Percentiles rank a stretch among this genome's conserved stretches.
Conservation (phyloP, 805 yeast genomes). For the Starmera pachycereana region DNA sequence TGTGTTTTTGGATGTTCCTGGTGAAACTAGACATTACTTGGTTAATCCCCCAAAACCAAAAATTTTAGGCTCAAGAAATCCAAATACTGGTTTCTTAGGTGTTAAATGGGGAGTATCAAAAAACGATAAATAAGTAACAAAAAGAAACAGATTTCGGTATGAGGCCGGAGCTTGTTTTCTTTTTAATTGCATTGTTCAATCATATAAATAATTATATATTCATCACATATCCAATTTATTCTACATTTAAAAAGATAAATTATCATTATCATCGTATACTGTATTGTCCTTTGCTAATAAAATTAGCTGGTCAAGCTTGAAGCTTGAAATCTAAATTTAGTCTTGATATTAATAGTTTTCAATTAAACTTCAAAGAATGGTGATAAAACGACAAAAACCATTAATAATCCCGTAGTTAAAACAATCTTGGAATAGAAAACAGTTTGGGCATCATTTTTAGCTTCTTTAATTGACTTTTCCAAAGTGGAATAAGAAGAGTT, state of each 20-base stretch:
- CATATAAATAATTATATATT: too few species aligned
- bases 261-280: too few species aligned
- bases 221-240: too few species aligned
- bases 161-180: too few species aligned
- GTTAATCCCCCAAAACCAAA: conserved; percentile 51
- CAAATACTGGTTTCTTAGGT: conserved; percentile 59
- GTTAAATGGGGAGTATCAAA: conserved; percentile 75
- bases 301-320: too few species aligned
- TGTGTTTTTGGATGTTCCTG: conserved; percentile 68
- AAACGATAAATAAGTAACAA: conserved; percentile 26
- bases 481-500: not conserved
- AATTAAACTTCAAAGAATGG: conserved; percentile 1
- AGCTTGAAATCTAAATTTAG: not conserved
- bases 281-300: too few species aligned
- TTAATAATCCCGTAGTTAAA: conserved; percentile 1
- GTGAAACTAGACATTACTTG: conserved; percentile 55
- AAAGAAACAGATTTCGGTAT: too few species aligned
- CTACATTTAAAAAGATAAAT: too few species aligned
- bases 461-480: not conserved
- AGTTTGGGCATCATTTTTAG: conserved; percentile 1
- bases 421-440: conserved; percentile 4
- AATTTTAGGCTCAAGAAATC: conserved; percentile 24
- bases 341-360: not conserved
- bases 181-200: too few species aligned
- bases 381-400: conserved; percentile 1